Base-by-base conservation (phyloP, 2,329 filamentous ascomycete species). In the Xylariaceae sp. region DNA sequence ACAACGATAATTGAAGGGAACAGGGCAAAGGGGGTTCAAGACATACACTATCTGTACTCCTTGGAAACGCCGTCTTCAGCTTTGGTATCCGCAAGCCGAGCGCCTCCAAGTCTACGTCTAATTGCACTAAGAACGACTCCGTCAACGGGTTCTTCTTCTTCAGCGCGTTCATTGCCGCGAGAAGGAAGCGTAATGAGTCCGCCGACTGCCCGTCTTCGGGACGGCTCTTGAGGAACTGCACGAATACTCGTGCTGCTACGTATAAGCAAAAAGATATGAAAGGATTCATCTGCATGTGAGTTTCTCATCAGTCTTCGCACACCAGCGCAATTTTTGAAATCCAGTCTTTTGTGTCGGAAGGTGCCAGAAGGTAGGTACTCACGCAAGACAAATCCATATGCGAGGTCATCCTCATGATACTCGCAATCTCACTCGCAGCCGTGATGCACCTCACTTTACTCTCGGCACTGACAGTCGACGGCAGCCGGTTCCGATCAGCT, bases 251-350 rank as follows among this genome's bases (percentile, higher is more conserved):
- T 19, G 92, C 88, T 10, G 92, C 86, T n/a, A 97, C 91, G 58
- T 96, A 97, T 35, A 98, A 77, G 61, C 90, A 95, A 67, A 97
- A 97, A 0, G 89, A 90, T 57, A 95, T 86, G 64, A 96, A 97
- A 0, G 92, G 89, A 55, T 96, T 95, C 80, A 95, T 88, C 89
- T 96, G 49, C 2, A 50, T n/a, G n/a, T n/a, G n/a, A n/a, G n/a
- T n/a, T 5, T 42, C 22, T 5, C 38, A 37, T 25, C 22, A 41
- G 47, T 68, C n/a, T n/a, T 25, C 16, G 17, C 19, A 17, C 23
- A 40, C 14, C 11, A 23, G 16, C n/a, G n/a, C n/a, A n/a, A n/a
- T n/a, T n/a, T n/a, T n/a, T n/a, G n/a, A n/a, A 29, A 17, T 8
- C 14, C 27, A 6, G 34, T 50, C 4, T 46, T 37, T 33, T 40